Evolutionary conservation across 108 stramenopile genomes (phyloP).

Genomic region (Fistulifera pelliculosa): DNA sequence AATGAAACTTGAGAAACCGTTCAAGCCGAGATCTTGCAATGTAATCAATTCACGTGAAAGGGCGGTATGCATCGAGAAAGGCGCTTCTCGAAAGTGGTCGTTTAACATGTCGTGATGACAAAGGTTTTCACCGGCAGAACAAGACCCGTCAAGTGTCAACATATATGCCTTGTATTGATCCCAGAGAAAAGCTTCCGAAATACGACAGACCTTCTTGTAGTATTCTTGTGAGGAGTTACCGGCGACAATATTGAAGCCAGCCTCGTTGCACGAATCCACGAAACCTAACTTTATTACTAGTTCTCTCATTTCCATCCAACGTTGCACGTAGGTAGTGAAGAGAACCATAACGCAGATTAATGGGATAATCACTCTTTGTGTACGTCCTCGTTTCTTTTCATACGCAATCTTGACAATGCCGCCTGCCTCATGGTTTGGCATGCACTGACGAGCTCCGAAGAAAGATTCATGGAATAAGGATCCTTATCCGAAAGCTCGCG

Average conservation of each 20-base stretch:
- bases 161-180: neutral
- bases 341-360: conserved; percentile 7
- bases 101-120: neutral
- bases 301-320: neutral
- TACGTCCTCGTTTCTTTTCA: conserved; percentile 9
- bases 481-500: neutral
- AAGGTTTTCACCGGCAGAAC: neutral
- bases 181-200: conserved; percentile 13
- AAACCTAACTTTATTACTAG: conserved; percentile 10
- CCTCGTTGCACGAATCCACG: conserved; percentile 3
- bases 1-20: neutral
- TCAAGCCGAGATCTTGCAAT: conserved; percentile 6
- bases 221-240: too few relatives aligned
- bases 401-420: conserved; percentile 14
- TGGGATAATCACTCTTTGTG: conserved; percentile 12
- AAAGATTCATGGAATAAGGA: conserved; percentile 3
- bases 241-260: neutral
- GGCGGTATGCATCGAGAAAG: conserved; percentile 18
- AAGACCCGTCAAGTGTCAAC: neutral
- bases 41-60: conserved; percentile 4
- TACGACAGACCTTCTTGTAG: conserved; percentile 8
- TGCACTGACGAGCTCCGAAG: conserved; percentile 20
- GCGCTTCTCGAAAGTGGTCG: conserved; percentile 4
- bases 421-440: conserved; percentile 20
- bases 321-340: conserved; percentile 9